Base-by-base conservation (phyloP, 768 basidiomycete genomes). In the Leccinum aurantiacum region DNA sequence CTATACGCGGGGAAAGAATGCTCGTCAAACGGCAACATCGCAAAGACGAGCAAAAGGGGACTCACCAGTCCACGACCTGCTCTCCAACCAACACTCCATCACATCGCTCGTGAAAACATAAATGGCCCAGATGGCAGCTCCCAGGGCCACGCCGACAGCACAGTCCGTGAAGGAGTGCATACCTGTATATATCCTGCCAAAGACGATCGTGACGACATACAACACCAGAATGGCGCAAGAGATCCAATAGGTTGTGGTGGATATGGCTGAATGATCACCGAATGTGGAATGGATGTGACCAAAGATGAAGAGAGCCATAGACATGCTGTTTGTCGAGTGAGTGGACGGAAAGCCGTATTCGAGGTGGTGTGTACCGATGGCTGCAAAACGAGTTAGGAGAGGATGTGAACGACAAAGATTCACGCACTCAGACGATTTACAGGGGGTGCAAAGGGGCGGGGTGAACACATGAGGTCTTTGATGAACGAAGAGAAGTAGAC, bases 321-420 rank as follows among this genome's bases (percentile, higher is more conserved):
- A 95, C 54, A 94, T 82, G 56, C 87, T 84, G 72, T 97, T 96
- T 8, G 95, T 93, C 2, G 93, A 91, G 68, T 99, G 96, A 0
- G 95, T 97, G 0, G 94, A 96, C 0, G 95, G 95, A 69, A 98
- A 96, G 24, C 96, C 96, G 65, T 96, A 96, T 76, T 96, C 94
- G 3, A 92, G 80, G 65, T 93, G 91, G 67, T 92, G 90, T 1
- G 78, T 82, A 14, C 90, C 88, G 54, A 93, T 87, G 5, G 87
- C 90, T 92, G 64, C 38, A 35, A 13, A 33, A 60, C 38, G 8
- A 33, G 37, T 61, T 46, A 37, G 31, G 3, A 35, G 63, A 6
- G 55, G 24, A 29, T 22, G 44, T 25, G 37, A 8, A 24, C 4
- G 15, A 25, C 5, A 22, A 27, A 29, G 31, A 24, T 25, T n/a